Conservation (phyloP, 768 basidiomycete species). For the Rhodotorula diobovata region DNA sequence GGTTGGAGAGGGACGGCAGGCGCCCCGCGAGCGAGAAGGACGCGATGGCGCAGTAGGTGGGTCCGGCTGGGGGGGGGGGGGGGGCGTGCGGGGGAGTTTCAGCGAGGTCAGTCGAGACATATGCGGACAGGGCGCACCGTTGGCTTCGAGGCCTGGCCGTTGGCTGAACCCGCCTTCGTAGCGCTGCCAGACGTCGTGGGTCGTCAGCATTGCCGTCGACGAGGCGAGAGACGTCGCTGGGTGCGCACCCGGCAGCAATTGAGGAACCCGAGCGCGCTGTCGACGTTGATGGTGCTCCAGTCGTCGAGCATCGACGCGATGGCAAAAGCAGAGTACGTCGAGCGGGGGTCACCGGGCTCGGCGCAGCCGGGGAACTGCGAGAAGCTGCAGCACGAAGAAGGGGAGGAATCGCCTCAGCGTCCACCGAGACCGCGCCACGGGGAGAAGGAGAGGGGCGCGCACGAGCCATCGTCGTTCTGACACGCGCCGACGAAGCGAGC, state of each 20-base stretch:
- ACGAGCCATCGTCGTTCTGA: constrained; percentile 82
- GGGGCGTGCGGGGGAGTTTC: neutral
- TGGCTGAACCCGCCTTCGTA: constrained; percentile 93
- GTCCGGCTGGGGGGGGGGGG: constrained; percentile 61
- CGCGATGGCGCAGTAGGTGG: constrained; percentile 86
- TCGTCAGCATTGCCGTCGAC: neutral
- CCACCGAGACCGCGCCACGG: neutral
- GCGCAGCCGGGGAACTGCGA: constrained; percentile 40
- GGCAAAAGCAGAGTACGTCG: constrained; percentile 80
- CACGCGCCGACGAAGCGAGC: constrained; percentile 63
- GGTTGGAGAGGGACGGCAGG: constrained; percentile 47
- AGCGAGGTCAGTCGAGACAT: neutral
- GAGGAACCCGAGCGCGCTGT: constrained; percentile 62
- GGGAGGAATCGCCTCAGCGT: too few species aligned
- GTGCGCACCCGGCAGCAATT: constrained; percentile 63
- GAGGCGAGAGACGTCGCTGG: constrained; percentile 1
- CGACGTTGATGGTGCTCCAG: constrained; percentile 68
- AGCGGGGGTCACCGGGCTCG: constrained; percentile 57
- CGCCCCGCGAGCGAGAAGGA: constrained; percentile 58
- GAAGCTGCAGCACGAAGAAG: constrained; percentile 46
- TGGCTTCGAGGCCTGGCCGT: constrained; percentile 71
- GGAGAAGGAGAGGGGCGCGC: constrained; percentile 21
- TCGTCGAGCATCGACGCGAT: constrained; percentile 72
- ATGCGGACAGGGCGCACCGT: constrained; percentile 68
- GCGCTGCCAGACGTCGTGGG: constrained; percentile 53